Conservation (phyloP, 352 stramenopile genomes). For the Phytophthora pisi region DNA sequence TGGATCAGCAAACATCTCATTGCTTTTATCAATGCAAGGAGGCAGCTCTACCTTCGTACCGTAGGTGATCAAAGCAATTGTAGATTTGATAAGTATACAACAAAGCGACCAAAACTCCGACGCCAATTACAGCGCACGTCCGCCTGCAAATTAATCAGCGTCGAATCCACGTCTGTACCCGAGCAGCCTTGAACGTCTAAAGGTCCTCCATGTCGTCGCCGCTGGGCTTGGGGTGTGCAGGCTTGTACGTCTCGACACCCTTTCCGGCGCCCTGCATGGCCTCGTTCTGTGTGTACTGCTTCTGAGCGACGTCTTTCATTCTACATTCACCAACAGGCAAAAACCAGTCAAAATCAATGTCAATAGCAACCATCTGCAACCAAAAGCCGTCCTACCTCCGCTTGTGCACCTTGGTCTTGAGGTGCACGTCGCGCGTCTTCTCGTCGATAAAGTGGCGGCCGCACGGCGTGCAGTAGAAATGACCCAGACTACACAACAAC, state of each 20-base stretch:
- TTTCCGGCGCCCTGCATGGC: slow-evolving; percentile 77
- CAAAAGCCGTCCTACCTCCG: slow-evolving; percentile 45
- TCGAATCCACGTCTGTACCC: neutral
- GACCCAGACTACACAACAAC: slow-evolving; percentile 56
- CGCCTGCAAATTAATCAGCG: slow-evolving; percentile 2
- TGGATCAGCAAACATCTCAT: neutral
- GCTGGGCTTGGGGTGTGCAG: slow-evolving; percentile 48
- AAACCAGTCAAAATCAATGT: neutral
- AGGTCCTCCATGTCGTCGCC: slow-evolving; percentile 65
- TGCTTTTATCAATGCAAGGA: neutral
- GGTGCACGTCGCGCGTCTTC: slow-evolving; percentile 78
- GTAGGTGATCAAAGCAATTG: slow-evolving; percentile 10
- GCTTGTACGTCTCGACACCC: slow-evolving; percentile 73
- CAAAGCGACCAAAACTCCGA: slow-evolving; percentile 14
- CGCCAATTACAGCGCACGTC: slow-evolving; percentile 1
- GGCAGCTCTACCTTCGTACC: neutral
- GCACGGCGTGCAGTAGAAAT: slow-evolving; percentile 90
- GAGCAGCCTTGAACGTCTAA: slow-evolving; percentile 32
- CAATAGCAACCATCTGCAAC: neutral
- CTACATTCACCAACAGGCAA: slow-evolving; percentile 18
- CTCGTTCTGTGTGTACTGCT: slow-evolving; percentile 90
- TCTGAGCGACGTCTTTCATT: slow-evolving; percentile 89
- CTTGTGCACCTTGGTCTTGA: slow-evolving; percentile 90
- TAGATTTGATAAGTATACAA: slow-evolving; percentile 36
- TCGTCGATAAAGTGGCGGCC: slow-evolving; percentile 86